Conservation (phyloP, 352 stramenopile genomes). For the Phytophthora palmivora region DNA sequence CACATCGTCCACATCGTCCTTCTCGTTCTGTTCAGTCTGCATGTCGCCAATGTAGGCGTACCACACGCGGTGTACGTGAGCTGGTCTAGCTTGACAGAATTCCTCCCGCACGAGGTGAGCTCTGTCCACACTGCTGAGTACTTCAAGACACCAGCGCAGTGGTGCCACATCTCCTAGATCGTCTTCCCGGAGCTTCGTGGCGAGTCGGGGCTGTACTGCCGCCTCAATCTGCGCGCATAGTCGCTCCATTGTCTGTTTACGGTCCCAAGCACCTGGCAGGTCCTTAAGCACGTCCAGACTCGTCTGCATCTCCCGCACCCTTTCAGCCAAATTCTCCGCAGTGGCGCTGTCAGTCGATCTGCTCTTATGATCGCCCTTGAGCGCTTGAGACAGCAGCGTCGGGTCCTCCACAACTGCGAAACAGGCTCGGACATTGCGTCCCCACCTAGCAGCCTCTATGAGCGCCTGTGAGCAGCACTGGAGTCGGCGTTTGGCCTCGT, state of each 20-base stretch:
- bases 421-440: slow-evolving; percentile 67
- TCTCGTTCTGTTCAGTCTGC: slow-evolving; percentile 16
- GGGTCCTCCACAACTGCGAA: slow-evolving; percentile 54
- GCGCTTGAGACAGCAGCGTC: slow-evolving; percentile 21
- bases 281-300: slow-evolving; percentile 72
- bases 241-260: slow-evolving; percentile 55
- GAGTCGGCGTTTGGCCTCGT: slow-evolving; percentile 73
- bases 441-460: slow-evolving; percentile 73
- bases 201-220: slow-evolving; percentile 54
- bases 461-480: slow-evolving; percentile 71
- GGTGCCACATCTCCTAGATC: slow-evolving; percentile 46
- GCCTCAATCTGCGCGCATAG: slow-evolving; percentile 66
- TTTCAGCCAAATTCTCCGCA: slow-evolving; percentile 43
- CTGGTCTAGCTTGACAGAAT: slow-evolving; percentile 54
- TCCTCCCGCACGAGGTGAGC: slow-evolving; percentile 50
- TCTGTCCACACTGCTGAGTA: slow-evolving; percentile 59
- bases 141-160: slow-evolving; percentile 56
- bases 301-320: slow-evolving; percentile 65
- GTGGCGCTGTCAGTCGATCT: slow-evolving; percentile 4
- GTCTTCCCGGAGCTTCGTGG: slow-evolving; percentile 46
- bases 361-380: slow-evolving; percentile 15
- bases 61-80: slow-evolving; percentile 65
- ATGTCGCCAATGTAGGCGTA: slow-evolving; percentile 46
- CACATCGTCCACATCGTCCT: slow-evolving; percentile 5
- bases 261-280: slow-evolving; percentile 66